Evolutionary conservation across 306 rosid genomes (phyloP), one percentile per base, ranked within the genome.

Genomic region (Cyclanthera cordifolia): DNA sequence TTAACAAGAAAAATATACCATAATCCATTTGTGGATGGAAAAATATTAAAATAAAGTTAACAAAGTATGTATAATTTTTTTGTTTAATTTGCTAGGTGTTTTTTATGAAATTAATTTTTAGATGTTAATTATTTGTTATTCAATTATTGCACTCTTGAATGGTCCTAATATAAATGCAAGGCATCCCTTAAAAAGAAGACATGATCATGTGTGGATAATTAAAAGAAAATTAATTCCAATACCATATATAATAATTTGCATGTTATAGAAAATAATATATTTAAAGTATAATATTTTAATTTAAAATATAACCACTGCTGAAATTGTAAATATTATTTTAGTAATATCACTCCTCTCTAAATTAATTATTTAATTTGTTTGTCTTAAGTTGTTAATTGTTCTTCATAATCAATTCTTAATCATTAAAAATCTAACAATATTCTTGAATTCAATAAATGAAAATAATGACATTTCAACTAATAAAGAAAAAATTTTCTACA

Each of bases 111-210:
- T 9, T 57, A 28, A 58, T 8, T 28, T 58, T 58, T 13, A 27
- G 14, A 2, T 15, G 20, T 56, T 27, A 56, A 25, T 55, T 55
- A 27, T 25, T 3, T 16, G 3, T 16, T 32, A 0, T 32, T 32
- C 66, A 58, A 58, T 58, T 58, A 30, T 58, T 58, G 66, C 30
- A n/a, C n/a, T n/a, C 21, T 58, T 30, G 30, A 58, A 58, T 30
- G 23, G 16, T 13, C 27, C 6, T 17, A 25, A 14, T 6, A 56
- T 51, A 19, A 19, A 6, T 19, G 24, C 12, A 51, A 17, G 25
- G 12, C 25, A 1, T 17, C 4, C 24, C 11, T 0, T 51, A 8
- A 17, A 51, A 17, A 51, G 25, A 51, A 51, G 25, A 51, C 55
- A 51, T 51, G 55, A 51, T n/a, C 55, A 51, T 51, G 55, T 51